phyloP scores from a whole-genome alignment of 2,329 filamentous ascomycete genomes.

The Aspergillus felis region DNA sequence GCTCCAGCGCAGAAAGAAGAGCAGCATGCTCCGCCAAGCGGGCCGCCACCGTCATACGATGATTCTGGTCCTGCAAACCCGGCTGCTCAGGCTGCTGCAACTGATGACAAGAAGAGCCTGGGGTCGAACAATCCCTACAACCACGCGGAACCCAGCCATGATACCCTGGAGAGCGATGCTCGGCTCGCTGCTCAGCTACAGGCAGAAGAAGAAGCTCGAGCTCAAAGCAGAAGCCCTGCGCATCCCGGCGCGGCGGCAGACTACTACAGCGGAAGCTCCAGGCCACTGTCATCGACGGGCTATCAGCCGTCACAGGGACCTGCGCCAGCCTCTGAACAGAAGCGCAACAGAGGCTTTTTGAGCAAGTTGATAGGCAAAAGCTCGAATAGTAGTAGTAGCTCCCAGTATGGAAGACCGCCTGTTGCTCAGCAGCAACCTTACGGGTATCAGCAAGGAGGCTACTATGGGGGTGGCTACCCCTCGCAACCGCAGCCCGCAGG shows the following conservation, averaged over 20 bases:
- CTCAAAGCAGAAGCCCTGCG: slow-evolving; percentile 21
- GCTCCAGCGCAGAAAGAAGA: slow-evolving; percentile 52
- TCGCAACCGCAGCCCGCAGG: slow-evolving; percentile 20
- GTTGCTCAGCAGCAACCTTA: slow-evolving; percentile 26
- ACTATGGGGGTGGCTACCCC: slow-evolving; percentile 28
- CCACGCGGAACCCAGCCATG: slow-evolving; percentile 14
- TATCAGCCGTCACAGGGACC: slow-evolving; percentile 1
- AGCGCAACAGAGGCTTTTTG: slow-evolving; percentile 46
- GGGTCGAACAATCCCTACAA: slow-evolving; percentile 73
- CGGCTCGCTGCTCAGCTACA: slow-evolving; percentile 72
- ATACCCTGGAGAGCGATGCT: slow-evolving; percentile 62
- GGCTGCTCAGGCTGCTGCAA: slow-evolving; percentile 33
- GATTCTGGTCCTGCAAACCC: slow-evolving; percentile 46
- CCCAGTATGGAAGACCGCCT: slow-evolving; percentile 12
- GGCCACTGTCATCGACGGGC: slow-evolving; percentile 11
- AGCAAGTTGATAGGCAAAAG: slow-evolving; percentile 52
- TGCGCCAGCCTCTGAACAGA: slow-evolving; percentile 23
- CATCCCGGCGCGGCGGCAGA: slow-evolving; percentile 40
- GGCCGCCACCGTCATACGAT: slow-evolving; percentile 57
- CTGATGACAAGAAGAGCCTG: slow-evolving; percentile 44
- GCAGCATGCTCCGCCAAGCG: slow-evolving; percentile 39
- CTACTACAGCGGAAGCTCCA: slow-evolving; percentile 42
- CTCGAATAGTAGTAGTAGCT: slow-evolving; percentile 20
- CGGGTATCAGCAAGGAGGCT: slow-evolving; percentile 18
- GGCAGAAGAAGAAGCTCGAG: slow-evolving; percentile 72